Percentiles rank a stretch among this genome's conserved stretches.
These are phyloP conservation scores for Parasarocladium wereldwijsianum DNA, from an alignment of 2,329 filamentous ascomycete genomes.

Conservation along the genomic window DNA sequence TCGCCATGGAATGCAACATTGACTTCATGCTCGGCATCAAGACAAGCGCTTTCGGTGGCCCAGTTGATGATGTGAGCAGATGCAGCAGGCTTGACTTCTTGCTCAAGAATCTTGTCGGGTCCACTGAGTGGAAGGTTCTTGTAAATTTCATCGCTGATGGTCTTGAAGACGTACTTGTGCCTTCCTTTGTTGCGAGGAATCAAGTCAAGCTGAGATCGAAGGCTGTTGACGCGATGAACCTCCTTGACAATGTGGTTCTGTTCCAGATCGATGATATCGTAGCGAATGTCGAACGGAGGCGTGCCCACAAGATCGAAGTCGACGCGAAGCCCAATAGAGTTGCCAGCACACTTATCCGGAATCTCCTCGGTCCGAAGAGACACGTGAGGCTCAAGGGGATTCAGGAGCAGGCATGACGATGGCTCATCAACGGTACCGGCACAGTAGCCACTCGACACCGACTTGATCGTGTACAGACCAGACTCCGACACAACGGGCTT, in stretches of 20 bases:
- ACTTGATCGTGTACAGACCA: conserved; percentile 74
- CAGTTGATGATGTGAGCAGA: conserved; percentile 54
- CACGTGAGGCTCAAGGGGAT: conserved; percentile 75
- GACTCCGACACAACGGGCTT: conserved; percentile 56
- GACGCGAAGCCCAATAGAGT: conserved; percentile 78
- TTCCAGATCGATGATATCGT: conserved; percentile 54
- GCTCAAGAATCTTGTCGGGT: conserved; percentile 53
- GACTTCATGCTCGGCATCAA: conserved; percentile 66
- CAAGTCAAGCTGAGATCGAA: conserved; percentile 74
- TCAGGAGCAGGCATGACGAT: conserved; percentile 81
- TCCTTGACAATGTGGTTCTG: conserved; percentile 31
- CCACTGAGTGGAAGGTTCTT: conserved; percentile 46
- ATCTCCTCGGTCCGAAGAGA: conserved; percentile 65
- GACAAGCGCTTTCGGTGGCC: conserved; percentile 51
- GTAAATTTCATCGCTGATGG: conserved; percentile 75
- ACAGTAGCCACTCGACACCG: conserved; percentile 68
- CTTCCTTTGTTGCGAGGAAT: conserved; percentile 68
- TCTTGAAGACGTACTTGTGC: conserved; percentile 74
- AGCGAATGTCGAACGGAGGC: conserved; percentile 75
- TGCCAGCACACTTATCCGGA: conserved; percentile 88
- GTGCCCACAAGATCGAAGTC: conserved; percentile 84
- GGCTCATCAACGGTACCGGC: conserved; percentile 83
- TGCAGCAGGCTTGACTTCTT: conserved; percentile 86
- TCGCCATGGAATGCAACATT: conserved; percentile 68
- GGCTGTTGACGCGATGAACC: conserved; percentile 45